These are phyloP conservation scores for Curvularia hawaiiensis DNA, from an alignment of 2,329 filamentous ascomycete genomes.

Conservation along the genomic window DNA sequence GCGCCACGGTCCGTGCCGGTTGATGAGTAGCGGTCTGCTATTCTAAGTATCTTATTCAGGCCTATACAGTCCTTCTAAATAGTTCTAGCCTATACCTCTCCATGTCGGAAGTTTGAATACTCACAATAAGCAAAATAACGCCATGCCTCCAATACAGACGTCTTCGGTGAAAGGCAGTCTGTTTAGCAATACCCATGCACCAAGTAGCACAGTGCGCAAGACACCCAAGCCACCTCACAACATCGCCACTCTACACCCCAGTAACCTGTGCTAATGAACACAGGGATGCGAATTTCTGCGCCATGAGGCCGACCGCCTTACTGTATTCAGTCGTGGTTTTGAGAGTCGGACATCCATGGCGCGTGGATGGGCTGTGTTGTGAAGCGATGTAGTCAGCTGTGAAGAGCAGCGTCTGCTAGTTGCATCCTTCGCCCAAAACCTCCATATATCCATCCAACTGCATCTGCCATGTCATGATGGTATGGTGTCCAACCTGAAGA, in stretches of 20 bases:
- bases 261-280: background rate
- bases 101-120: background rate
- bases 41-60: background rate
- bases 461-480: conserved; percentile 44
- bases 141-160: background rate
- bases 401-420: conserved; percentile 35
- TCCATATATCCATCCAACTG: conserved; percentile 44
- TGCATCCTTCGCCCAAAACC: conserved; percentile 41
- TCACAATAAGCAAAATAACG: conserved; percentile 5
- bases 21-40: background rate
- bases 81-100: background rate
- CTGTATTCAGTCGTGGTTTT: conserved; percentile 2
- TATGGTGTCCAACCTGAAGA: conserved; percentile 41
- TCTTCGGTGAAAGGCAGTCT: background rate
- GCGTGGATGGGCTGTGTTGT: conserved; percentile 10
- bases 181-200: background rate
- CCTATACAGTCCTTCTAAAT: background rate
- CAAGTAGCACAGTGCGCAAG: conserved; percentile 1
- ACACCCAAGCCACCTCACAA: background rate
- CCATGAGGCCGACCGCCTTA: background rate
- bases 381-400: conserved; percentile 21
- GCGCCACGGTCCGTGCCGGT: background rate
- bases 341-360: conserved; percentile 10
- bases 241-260: conserved; percentile 1
- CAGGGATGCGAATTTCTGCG: background rate